These are phyloP conservation scores for Fusarium guadeloupense DNA, from an alignment of 2,329 filamentous ascomycete species.

Conservation along the genomic window DNA sequence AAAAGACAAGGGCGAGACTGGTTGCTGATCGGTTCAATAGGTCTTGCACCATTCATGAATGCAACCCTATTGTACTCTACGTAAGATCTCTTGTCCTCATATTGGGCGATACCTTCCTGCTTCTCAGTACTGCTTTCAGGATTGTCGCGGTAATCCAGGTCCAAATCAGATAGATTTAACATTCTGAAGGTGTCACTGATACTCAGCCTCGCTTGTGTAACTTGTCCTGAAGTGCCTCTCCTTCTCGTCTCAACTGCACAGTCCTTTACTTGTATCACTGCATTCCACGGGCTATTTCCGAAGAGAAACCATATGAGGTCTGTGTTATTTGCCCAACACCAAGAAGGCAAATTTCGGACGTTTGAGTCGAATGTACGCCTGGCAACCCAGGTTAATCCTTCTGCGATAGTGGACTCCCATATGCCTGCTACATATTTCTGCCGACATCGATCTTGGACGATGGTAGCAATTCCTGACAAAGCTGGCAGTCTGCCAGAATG, in stretches of 20 bases:
- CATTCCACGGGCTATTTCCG: not conserved
- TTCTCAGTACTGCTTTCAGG: too few relatives aligned
- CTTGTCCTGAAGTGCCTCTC: not conserved
- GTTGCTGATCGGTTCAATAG: not conserved
- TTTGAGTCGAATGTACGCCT: not conserved
- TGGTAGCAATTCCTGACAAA: not conserved
- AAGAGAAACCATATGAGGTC: not conserved
- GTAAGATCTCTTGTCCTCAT: not conserved
- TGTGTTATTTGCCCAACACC: not conserved
- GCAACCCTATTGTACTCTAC: not conserved
- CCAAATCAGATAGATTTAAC: not conserved
- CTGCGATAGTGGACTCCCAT: not conserved
- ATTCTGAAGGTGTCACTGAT: not conserved
- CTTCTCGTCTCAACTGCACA: not conserved
- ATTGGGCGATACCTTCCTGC: too few relatives aligned
- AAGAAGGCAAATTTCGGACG: constrained; percentile 6
- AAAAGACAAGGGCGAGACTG: not conserved
- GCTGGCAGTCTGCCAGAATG: not conserved
- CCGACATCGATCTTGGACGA: not conserved
- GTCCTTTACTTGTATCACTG: not conserved
- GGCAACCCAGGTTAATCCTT: not conserved
- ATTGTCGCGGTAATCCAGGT: not conserved
- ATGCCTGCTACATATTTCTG: not conserved
- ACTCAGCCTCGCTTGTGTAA: not conserved
- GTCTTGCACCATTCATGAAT: not conserved